phyloP scores from a whole-genome alignment of 257 asterid species.

The Gentiana dahurica region DNA sequence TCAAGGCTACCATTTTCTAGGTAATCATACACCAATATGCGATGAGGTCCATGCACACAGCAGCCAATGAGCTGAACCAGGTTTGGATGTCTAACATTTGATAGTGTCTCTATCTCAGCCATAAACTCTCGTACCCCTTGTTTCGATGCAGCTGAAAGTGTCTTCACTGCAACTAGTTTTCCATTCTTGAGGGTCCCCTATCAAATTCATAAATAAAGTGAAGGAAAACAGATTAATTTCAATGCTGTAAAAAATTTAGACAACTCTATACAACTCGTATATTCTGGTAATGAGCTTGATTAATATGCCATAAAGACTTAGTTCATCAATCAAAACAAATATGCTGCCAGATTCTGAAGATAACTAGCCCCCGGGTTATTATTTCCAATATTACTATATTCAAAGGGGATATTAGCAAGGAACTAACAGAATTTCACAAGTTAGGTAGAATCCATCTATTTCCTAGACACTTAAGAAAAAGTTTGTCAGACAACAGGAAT shows the following conservation, averaged over 20 bases:
- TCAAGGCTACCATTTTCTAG: slow-evolving; percentile 76
- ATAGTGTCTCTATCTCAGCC: slow-evolving; percentile 75
- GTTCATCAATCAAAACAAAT: background rate
- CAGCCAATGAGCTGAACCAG: slow-evolving; percentile 79
- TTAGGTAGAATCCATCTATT: too few species aligned
- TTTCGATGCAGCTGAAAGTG: slow-evolving; percentile 65
- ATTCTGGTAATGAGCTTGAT: too few species aligned
- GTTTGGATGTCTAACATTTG: slow-evolving; percentile 80
- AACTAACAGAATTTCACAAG: too few species aligned
- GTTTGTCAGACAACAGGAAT: too few species aligned
- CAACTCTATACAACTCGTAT: too few species aligned
- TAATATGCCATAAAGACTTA: background rate
- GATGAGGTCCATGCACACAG: slow-evolving; percentile 57
- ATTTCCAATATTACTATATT: too few species aligned
- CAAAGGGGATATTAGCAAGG: too few species aligned
- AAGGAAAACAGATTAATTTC: background rate
- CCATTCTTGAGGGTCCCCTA: slow-evolving; percentile 67
- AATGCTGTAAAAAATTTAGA: background rate
- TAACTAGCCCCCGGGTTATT: too few species aligned
- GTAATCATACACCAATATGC: slow-evolving; percentile 75
- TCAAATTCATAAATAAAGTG: slow-evolving; percentile 16
- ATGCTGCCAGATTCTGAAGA: too few species aligned
- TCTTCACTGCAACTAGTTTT: slow-evolving; percentile 61
- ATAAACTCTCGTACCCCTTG: slow-evolving; percentile 80
- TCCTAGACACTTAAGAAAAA: too few species aligned